phyloP scores from a whole-genome alignment of 495 filamentous ascomycete genomes.

The Aspergillus steynii region DNA sequence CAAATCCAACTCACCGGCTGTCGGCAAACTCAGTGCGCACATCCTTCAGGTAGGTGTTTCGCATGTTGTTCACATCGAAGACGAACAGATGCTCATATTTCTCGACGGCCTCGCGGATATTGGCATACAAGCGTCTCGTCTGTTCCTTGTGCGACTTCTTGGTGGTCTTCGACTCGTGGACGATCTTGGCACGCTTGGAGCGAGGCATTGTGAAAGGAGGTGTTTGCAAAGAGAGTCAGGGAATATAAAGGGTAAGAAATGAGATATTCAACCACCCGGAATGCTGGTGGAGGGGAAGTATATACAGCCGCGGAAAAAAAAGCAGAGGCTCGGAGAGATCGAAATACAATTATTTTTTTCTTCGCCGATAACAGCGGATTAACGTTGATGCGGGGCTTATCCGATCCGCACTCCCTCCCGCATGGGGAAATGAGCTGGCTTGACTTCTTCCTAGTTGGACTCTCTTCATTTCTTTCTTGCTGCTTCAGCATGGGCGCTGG shows the following conservation, averaged over 20 bases:
- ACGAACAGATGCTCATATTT: conserved; percentile 89
- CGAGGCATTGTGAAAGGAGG: conserved; percentile 73
- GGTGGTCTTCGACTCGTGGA: conserved; percentile 82
- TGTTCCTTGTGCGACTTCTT: conserved; percentile 92
- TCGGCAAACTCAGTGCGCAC: conserved; percentile 81
- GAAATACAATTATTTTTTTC: conserved; percentile 30
- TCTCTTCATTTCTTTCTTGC: background rate
- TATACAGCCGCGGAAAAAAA: conserved; percentile 18
- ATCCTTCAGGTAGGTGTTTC: conserved; percentile 94
- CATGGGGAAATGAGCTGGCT: conserved; percentile 39
- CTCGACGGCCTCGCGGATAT: conserved; percentile 82
- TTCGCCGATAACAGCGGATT: conserved; percentile 46
- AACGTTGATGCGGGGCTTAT: conserved; percentile 43
- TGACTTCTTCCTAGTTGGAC: background rate
- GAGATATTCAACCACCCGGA: background rate
- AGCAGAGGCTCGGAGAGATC: conserved; percentile 12
- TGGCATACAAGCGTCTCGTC: conserved; percentile 81
- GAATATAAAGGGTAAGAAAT: background rate
- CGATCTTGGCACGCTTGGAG: conserved; percentile 87
- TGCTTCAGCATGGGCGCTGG: background rate
- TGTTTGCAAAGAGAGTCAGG: background rate
- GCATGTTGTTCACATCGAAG: conserved; percentile 96
- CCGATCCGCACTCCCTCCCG: conserved; percentile 21
- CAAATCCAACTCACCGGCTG: conserved; percentile 62
- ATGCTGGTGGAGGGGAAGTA: conserved; percentile 4